Conservation (phyloP, 179 eudicot genomes). For the Beta lomatogona region DNA sequence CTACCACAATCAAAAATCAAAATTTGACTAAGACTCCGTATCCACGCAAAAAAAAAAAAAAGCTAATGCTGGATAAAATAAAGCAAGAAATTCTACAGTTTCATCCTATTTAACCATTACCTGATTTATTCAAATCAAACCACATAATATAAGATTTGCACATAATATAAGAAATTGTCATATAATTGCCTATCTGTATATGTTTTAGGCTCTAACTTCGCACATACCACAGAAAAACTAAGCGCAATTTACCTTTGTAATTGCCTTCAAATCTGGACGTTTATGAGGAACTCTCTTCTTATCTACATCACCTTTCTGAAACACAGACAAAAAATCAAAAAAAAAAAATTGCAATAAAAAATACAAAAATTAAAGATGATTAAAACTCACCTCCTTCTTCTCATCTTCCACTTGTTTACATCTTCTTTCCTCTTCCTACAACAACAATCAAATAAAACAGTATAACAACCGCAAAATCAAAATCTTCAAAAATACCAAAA, state of each 20-base stretch:
- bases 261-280: slow-evolving; percentile 89
- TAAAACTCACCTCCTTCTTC: slow-evolving; percentile 25
- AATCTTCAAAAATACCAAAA: background rate
- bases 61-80: background rate
- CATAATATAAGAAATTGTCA: too few species aligned
- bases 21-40: background rate
- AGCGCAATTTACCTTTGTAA: slow-evolving; percentile 48
- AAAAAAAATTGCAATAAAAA: too few species aligned
- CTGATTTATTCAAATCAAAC: background rate
- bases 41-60: background rate
- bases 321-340: background rate
- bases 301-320: slow-evolving; percentile 37
- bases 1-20: slow-evolving; percentile 34
- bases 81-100: background rate
- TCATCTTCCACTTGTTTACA: slow-evolving; percentile 38
- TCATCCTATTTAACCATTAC: background rate
- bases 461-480: too few species aligned
- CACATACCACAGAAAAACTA: background rate
- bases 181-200: too few species aligned
- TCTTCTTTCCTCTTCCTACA: slow-evolving; percentile 66
- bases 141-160: background rate
- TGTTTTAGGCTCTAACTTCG: background rate
- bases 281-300: slow-evolving; percentile 41
- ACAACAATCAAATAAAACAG: background rate
- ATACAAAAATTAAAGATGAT: background rate